Base-by-base conservation (phyloP, 106 monocot species). In the Acorus gramineus region DNA sequence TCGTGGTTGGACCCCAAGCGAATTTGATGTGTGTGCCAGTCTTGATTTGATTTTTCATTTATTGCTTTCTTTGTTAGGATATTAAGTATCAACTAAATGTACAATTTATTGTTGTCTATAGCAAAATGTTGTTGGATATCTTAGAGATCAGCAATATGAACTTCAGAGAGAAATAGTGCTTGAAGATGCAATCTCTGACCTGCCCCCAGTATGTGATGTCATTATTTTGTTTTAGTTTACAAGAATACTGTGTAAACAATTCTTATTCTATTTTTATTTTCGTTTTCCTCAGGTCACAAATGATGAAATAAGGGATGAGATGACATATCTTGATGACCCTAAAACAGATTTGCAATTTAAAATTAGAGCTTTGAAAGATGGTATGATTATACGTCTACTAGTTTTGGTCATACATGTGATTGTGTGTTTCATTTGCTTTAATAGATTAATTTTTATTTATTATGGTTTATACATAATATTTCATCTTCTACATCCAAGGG, bases 161-260 rank as follows among this genome's bases (percentile, higher is more conserved):
- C 71, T 93, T 7, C 65, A 82, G 8, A 67, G 75, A 6, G 88
- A 74, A 1, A 55, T 89, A 43, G 13, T 80, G 8, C 76, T 93
- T 53, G 61, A 5, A 2, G 93, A 93, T 81, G 88, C 88, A 3
- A 81, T 93, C 14, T 83, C 89, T 4, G 93, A 93, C 77, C 69
- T 81, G 28, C 81, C 81, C 2, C 50, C 67, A 7, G 81, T 80
- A 50, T 5, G 53, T 42, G 43, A 3, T 70, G 44, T 3, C 7
- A 10, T 52, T 59, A 45, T 6, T 53, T 42, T 14, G 46, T 11
- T 55, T 3, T 7, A 6, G 13, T 11, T 49, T 69, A 4, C 46
- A 5, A 3, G 12, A 13, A 4, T n/a, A 10, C 42, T 10, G 3
- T 49, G 14, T 3, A 6, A 50, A 14, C 64, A 57, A 5, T 11